Percentiles rank a stretch among this genome's conserved stretches.
phyloP scores from a whole-genome alignment of 805 yeast genomes.

The Yamadazyma scolyti region DNA sequence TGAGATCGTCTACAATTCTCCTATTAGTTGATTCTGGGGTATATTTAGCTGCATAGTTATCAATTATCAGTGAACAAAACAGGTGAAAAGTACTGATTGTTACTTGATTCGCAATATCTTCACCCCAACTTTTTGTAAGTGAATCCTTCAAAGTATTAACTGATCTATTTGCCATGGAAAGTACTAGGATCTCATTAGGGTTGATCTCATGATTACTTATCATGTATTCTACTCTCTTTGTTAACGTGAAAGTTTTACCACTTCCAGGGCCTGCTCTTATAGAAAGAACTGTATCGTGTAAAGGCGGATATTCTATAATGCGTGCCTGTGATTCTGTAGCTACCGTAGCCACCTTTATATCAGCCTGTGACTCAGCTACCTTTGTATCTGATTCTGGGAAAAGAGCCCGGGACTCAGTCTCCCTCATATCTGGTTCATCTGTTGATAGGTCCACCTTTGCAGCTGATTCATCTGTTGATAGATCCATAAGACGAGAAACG shows the following conservation, averaged over 20 bases:
- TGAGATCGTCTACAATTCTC: slow-evolving; percentile 49
- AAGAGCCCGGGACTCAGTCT: no score
- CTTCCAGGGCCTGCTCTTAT: slow-evolving; percentile 72
- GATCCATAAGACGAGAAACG: no score
- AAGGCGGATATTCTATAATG: slow-evolving; percentile 42
- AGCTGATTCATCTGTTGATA: no score
- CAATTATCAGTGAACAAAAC: slow-evolving; percentile 49
- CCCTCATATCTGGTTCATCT: no score
- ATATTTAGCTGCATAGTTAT: slow-evolving; percentile 24
- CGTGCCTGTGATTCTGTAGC: slow-evolving; percentile 34
- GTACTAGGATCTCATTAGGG: slow-evolving; percentile 56
- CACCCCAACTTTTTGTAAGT: slow-evolving; percentile 30
- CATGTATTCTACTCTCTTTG: slow-evolving; percentile 48
- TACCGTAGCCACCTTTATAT: no score
- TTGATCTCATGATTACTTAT: slow-evolving; percentile 29
- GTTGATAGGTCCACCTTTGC: no score
- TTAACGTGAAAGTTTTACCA: slow-evolving; percentile 64
- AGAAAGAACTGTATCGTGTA: slow-evolving; percentile 39
- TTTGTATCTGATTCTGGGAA: no score
- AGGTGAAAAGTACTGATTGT: slow-evolving; percentile 62
- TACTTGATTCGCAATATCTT: slow-evolving; percentile 26
- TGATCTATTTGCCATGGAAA: slow-evolving; percentile 68
- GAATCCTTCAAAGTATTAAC: slow-evolving; percentile 45
- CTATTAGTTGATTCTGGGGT: slow-evolving; percentile 12
- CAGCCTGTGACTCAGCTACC: no score